Evolutionary conservation across 306 rosid species (phyloP).

Genomic region (Citrullus colocynthis): DNA sequence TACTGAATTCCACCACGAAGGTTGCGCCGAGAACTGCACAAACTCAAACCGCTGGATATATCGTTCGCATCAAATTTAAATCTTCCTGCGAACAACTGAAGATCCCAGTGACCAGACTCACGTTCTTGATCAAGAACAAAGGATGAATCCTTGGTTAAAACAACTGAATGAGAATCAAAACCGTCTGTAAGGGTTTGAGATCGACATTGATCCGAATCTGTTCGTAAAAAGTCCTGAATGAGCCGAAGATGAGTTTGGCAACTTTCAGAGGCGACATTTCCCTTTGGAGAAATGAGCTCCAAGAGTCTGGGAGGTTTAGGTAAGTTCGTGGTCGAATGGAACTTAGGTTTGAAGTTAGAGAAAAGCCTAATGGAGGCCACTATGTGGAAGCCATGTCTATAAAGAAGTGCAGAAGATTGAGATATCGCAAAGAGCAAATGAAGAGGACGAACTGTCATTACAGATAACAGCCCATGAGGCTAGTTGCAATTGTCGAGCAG

Average conservation of each 20-base stretch:
- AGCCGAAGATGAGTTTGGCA: constrained; percentile 52
- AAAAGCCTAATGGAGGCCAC: constrained; percentile 8
- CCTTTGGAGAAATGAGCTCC: constrained; percentile 30
- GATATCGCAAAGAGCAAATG: not conserved
- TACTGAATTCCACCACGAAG: constrained; percentile 45
- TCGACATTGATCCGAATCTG: constrained; percentile 9
- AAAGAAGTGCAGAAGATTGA: not conserved
- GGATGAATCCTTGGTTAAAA: not conserved
- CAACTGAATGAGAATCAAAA: not conserved
- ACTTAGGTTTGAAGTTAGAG: constrained; percentile 17
- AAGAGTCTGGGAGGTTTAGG: constrained; percentile 37
- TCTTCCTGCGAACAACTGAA: constrained; percentile 15
- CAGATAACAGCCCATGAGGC: not conserved
- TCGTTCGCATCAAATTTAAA: constrained; percentile 25
- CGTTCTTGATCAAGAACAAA: constrained; percentile 5
- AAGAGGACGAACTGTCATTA: constrained; percentile 13
- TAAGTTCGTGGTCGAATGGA: constrained; percentile 7
- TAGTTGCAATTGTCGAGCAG: no score
- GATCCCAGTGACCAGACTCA: constrained; percentile 13
- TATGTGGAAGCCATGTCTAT: not conserved
- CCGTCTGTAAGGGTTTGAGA: not conserved
- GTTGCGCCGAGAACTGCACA: constrained; percentile 37
- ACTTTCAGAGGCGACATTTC: constrained; percentile 5
- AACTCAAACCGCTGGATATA: constrained; percentile 44
- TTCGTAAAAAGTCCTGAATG: constrained; percentile 32